Percentiles rank a stretch among this genome's conserved stretches.
phyloP scores from a whole-genome alignment of 176 grass and related monocot species.

The Puccinellia tenuiflora region DNA sequence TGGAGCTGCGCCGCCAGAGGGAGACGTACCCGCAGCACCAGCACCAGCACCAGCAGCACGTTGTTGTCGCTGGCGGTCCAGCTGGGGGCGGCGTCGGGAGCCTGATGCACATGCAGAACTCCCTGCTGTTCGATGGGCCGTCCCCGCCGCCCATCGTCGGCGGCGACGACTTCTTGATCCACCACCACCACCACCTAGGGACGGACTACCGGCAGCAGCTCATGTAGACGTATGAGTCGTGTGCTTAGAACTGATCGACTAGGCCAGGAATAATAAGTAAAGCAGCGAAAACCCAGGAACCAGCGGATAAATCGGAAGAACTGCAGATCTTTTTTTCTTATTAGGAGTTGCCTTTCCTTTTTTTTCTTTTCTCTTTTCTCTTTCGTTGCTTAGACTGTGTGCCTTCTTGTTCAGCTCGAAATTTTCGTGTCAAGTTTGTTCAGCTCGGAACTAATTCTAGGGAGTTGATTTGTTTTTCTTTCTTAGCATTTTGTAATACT shows the following conservation, averaged over 20 bases:
- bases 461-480: constrained; percentile 2
- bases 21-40: constrained; percentile 31
- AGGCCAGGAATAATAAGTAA: constrained; percentile 62
- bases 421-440: constrained; percentile 59
- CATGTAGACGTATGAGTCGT: constrained; percentile 44
- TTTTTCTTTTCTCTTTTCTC: background rate
- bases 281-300: constrained; percentile 31
- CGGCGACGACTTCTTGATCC: constrained; percentile 63
- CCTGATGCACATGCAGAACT: constrained; percentile 26
- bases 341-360: constrained; percentile 29
- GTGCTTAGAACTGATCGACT: constrained; percentile 33
- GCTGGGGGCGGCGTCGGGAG: background rate
- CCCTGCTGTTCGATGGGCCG: constrained; percentile 37
- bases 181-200: constrained; percentile 58
- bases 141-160: background rate
- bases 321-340: constrained; percentile 33
- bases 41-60: constrained; percentile 15
- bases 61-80: background rate
- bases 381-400: constrained; percentile 10
- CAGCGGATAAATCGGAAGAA: constrained; percentile 6
- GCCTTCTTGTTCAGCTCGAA: constrained; percentile 17
- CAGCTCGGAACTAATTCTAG: constrained; percentile 41
- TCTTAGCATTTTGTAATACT: constrained; percentile 35
- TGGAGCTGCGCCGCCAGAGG: constrained; percentile 87
- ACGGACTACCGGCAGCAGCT: constrained; percentile 61